Percentiles rank a stretch among this genome's conserved stretches.
phyloP scores from a whole-genome alignment of 352 stramenopile species.

The Plasmopara halstedii region DNA sequence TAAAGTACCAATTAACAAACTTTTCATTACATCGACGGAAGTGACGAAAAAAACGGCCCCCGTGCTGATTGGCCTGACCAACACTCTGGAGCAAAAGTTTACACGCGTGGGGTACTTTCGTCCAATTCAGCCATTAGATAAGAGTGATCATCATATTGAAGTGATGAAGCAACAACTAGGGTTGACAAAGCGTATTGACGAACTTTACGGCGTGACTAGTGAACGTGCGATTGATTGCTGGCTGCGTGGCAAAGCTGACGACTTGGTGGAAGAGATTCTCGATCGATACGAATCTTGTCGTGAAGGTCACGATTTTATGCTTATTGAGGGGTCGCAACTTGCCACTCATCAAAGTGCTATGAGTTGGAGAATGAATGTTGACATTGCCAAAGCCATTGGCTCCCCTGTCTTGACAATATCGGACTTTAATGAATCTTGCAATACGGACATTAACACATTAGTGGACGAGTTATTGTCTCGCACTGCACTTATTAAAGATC shows the following conservation, averaged over 20 bases:
- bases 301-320: slow-evolving; percentile 71
- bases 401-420: slow-evolving; percentile 53
- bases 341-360: slow-evolving; percentile 57
- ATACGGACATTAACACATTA: slow-evolving; percentile 21
- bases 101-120: slow-evolving; percentile 68
- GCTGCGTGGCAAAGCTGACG: slow-evolving; percentile 53
- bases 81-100: slow-evolving; percentile 73
- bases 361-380: slow-evolving; percentile 76
- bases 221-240: slow-evolving; percentile 41
- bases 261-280: slow-evolving; percentile 64
- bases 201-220: slow-evolving; percentile 58
- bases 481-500: slow-evolving; percentile 48
- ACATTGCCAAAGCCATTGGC: slow-evolving; percentile 66
- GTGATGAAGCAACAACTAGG: slow-evolving; percentile 58
- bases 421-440: slow-evolving; percentile 32
- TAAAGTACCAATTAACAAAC: slow-evolving; percentile 45
- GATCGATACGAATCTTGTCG: slow-evolving; percentile 47
- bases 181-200: slow-evolving; percentile 23
- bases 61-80: slow-evolving; percentile 54
- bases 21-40: slow-evolving; percentile 69
- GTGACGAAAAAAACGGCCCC: slow-evolving; percentile 54
- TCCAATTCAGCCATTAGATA: slow-evolving; percentile 42
- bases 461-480: slow-evolving; percentile 49
- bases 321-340: slow-evolving; percentile 70
- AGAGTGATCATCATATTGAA: slow-evolving; percentile 60